phyloP scores from a whole-genome alignment of 164 flowering plant genomes.

The Vitis rotundifolia region DNA sequence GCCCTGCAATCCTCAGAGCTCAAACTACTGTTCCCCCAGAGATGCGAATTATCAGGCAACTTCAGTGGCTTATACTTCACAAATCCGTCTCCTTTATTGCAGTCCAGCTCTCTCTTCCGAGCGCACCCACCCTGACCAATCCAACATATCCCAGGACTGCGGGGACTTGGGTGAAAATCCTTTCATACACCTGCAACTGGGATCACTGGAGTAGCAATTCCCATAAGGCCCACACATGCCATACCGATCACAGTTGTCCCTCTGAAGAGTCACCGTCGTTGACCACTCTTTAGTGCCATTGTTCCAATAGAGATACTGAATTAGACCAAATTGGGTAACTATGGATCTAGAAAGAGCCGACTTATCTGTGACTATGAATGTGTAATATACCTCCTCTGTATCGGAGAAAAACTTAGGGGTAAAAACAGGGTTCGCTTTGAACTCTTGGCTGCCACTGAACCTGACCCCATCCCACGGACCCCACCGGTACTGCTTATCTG shows the following conservation, averaged over 20 bases:
- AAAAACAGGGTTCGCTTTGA: conserved; percentile 1
- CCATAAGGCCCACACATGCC: conserved; percentile 24
- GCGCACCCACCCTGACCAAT: conserved; percentile 20
- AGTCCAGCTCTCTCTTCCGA: conserved; percentile 2
- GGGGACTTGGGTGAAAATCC: conserved; percentile 15
- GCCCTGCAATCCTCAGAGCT: conserved; percentile 11
- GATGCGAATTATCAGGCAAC: conserved; percentile 19
- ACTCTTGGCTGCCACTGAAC: conserved; percentile 1
- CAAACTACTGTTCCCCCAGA: background rate
- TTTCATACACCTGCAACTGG: conserved; percentile 16
- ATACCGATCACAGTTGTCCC: conserved; percentile 19
- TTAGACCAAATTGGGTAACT: conserved; percentile 6
- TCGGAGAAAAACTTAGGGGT: background rate
- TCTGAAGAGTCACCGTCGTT: background rate
- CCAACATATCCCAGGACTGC: conserved; percentile 1
- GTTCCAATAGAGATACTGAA: conserved; percentile 19
- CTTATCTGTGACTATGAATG: background rate
- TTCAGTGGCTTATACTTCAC: conserved; percentile 3
- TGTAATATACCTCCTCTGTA: conserved; percentile 11
- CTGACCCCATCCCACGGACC: conserved; percentile 21
- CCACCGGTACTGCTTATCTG: background rate
- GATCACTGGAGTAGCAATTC: conserved; percentile 5
- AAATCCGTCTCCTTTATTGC: conserved; percentile 21
- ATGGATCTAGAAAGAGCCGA: conserved; percentile 6
- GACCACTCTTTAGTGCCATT: conserved; percentile 6